A percentile compares a stretch with the other conserved stretches of the same genome.
These are phyloP conservation scores for Warburgia ugandensis DNA, from an alignment of 164 flowering plant species.

Conservation along the genomic window DNA sequence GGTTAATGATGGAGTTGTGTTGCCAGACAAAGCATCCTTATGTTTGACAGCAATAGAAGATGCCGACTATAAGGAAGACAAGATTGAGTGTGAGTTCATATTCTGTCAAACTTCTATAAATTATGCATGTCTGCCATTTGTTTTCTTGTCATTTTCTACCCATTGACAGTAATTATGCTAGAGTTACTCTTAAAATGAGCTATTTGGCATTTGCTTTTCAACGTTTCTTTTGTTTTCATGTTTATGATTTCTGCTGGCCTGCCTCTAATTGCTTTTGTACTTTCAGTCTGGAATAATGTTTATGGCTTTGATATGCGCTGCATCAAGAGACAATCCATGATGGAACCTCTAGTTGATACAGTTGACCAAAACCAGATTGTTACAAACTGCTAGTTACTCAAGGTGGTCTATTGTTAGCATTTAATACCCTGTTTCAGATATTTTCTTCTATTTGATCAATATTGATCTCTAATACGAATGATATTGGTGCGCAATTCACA, in stretches of 20 bases:
- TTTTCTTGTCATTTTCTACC: not conserved
- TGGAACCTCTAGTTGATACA: slow-evolving; percentile 95
- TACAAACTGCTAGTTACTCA: slow-evolving; percentile 77
- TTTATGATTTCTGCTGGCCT: no score
- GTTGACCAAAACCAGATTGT: slow-evolving; percentile 94
- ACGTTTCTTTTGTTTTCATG: no score
- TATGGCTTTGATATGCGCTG: slow-evolving; percentile 98
- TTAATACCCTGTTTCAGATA: not conserved
- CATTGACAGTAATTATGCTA: no score
- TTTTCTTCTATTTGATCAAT: no score
- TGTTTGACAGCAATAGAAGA: slow-evolving; percentile 95
- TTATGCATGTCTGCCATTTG: no score
- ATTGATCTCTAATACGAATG: no score
- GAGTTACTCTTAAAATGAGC: no score
- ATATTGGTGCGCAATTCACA: no score
- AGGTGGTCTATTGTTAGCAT: slow-evolving; percentile 43
- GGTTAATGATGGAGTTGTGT: slow-evolving; percentile 66
- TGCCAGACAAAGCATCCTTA: slow-evolving; percentile 90
- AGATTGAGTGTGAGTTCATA: slow-evolving; percentile 75
- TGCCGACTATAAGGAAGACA: slow-evolving; percentile 96
- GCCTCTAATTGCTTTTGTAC: no score
- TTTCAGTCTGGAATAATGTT: slow-evolving; percentile 95
- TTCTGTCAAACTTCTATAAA: no score
- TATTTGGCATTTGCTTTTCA: no score
- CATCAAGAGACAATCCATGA: slow-evolving; percentile 85